Evolutionary conservation across 345 rosid genomes (phyloP).

Genomic region (Eutrema japonicum): DNA sequence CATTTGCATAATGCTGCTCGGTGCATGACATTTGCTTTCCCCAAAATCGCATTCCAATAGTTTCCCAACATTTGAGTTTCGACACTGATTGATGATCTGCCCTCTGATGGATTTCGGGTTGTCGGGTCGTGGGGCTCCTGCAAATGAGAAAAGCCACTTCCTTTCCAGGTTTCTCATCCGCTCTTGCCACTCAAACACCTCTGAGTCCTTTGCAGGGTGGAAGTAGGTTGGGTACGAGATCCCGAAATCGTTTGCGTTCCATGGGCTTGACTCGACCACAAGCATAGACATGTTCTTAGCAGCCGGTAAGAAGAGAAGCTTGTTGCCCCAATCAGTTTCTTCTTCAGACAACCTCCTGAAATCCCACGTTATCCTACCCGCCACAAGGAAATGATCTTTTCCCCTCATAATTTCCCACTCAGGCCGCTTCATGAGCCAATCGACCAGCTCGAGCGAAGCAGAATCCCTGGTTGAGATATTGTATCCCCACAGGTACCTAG

Average conservation of each 20-base stretch:
- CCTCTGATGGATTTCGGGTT: slow-evolving; percentile 81
- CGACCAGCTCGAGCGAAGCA: slow-evolving; percentile 79
- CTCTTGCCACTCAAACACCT: slow-evolving; percentile 80
- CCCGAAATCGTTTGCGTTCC: slow-evolving; percentile 92
- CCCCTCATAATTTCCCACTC: slow-evolving; percentile 91
- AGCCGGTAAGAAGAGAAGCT: slow-evolving; percentile 83
- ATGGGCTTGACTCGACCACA: slow-evolving; percentile 93
- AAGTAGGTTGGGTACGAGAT: slow-evolving; percentile 90
- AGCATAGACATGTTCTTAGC: slow-evolving; percentile 93
- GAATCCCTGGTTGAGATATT: slow-evolving; percentile 75
- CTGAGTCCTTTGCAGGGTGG: slow-evolving; percentile 82
- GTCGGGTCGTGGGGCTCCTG: slow-evolving; percentile 87
- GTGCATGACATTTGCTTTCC: slow-evolving; percentile 93
- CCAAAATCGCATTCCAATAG: slow-evolving; percentile 86
- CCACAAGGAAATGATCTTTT: slow-evolving; percentile 89
- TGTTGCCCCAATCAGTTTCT: slow-evolving; percentile 87
- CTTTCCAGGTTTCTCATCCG: slow-evolving; percentile 80
- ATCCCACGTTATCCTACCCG: slow-evolving; percentile 94
- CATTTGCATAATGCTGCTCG: slow-evolving; percentile 88
- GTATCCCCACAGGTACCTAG: slow-evolving; percentile 86
- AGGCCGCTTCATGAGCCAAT: slow-evolving; percentile 82
- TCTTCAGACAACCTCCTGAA: slow-evolving; percentile 77
- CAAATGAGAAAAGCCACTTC: slow-evolving; percentile 94
- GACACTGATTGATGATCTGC: slow-evolving; percentile 80
- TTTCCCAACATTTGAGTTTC: slow-evolving; percentile 57